A percentile compares a stretch with the other conserved stretches of the same genome.
Evolutionary conservation across 2,329 filamentous ascomycete species (phyloP).

Genomic region (Ophiostoma tasmaniense): DNA sequence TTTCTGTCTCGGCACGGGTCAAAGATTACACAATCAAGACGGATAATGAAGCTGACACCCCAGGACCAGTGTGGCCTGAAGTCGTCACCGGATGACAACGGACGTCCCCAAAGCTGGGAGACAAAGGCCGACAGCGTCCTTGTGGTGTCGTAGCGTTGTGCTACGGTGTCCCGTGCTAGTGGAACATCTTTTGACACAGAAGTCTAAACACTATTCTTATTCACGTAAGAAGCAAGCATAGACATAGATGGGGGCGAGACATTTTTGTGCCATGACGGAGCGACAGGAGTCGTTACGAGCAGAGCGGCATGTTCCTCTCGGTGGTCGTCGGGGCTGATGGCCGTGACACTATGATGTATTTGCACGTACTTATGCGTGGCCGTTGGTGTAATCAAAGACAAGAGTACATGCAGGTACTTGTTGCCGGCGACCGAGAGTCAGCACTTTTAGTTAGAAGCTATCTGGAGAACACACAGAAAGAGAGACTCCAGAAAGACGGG

Average conservation of each 20-base stretch:
- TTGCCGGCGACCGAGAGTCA: not conserved
- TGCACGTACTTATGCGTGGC: not conserved
- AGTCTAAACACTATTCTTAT: not conserved
- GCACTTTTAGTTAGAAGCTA: not conserved
- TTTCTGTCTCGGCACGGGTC: not conserved
- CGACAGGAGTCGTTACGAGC: not conserved
- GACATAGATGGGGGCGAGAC: not conserved
- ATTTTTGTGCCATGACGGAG: not conserved
- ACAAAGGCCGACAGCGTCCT: slow-evolving; percentile 7
- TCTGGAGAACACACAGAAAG: too few relatives aligned
- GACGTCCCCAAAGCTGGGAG: not conserved
- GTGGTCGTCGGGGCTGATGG: not conserved
- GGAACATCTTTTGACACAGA: not conserved
- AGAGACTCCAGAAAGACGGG: too few relatives aligned
- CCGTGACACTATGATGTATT: not conserved
- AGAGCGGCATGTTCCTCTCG: not conserved
- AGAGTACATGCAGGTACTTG: slow-evolving; percentile 4
- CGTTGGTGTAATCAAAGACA: not conserved
- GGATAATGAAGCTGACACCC: not conserved
- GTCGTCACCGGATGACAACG: not conserved
- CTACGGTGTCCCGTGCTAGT: not conserved
- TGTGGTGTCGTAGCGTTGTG: not conserved
- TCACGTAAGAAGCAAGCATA: not conserved
- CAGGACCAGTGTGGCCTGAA: not conserved
- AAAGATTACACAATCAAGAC: not conserved